Evolutionary conservation across 805 yeast species (phyloP), one percentile per base, ranked within the genome.

Genomic region (Tetrapisispora taiwanensis): DNA sequence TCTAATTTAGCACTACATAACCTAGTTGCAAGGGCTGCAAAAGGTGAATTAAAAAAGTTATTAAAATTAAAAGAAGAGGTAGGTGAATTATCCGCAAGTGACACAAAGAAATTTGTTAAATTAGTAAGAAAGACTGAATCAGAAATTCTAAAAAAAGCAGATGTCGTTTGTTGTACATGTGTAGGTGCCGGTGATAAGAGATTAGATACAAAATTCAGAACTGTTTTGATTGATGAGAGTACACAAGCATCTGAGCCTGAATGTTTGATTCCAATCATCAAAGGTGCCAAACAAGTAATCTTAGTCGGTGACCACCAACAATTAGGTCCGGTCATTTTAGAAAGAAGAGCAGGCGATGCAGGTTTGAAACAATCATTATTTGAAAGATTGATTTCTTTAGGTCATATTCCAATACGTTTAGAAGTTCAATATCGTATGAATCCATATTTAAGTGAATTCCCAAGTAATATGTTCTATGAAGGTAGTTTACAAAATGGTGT

Each of bases 361-460:
- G 96, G 97, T 20, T 72, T 90, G 45, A 75, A 75, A 47, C 95
- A 85, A 59, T 87, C 96, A 1, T 67, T 89, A 43, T 89, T 89
- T 63, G 96, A 90, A 64, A 74, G 97, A 53, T 69, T 89, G 47
- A 81, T 89, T 31, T 69, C 80, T 13, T 72, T 87, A 47, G 95
- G 95, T 2, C 89, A 86, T 57, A 73, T 76, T 9, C 97, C 97
- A 9, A 78, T 86, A 49, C 68, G 96, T 50, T 71, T 89, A 43
- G 94, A 86, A 52, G 95, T 88, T 30, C 97, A 89, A 63, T 89
- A 89, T 65, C 81, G 97, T 67, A 89, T 89, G 97, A 83, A 89
- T 58, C 97, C 97, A 8, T 72, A 80, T 48, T 65, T 89, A 43
- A 77, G 90, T 50, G 95, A 86, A 55, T 89, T 87, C 59, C 82